Percentiles rank a stretch among this genome's conserved stretches.
phyloP scores from a whole-genome alignment of 2,329 filamentous ascomycete genomes.

The Aspergillus nomiae region DNA sequence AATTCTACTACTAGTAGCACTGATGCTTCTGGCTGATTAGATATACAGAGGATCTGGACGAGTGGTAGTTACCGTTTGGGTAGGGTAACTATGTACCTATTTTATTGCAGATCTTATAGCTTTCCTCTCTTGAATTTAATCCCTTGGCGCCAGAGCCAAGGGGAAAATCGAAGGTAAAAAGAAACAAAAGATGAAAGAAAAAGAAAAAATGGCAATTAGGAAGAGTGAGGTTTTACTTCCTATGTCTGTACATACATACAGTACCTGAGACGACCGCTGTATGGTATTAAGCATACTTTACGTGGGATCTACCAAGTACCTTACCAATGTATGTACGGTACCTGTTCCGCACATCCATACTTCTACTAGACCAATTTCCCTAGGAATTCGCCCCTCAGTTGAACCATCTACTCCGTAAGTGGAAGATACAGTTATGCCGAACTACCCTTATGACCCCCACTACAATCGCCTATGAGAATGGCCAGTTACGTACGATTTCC shows the following conservation, averaged over 20 bases:
- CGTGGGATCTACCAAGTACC: constrained; percentile 1
- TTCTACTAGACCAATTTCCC: neutral
- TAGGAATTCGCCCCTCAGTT: constrained; percentile 5
- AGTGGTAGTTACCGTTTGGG: neutral
- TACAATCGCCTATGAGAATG: constrained; percentile 2
- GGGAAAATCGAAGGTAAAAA: neutral
- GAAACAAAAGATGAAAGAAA: neutral
- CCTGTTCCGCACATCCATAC: constrained; percentile 7
- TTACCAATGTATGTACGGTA: neutral
- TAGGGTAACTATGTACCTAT: neutral
- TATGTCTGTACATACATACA: neutral
- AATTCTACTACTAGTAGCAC: neutral
- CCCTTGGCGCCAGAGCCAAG: neutral
- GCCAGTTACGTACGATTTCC: neutral
- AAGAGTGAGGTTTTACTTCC: neutral
- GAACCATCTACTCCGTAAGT: neutral
- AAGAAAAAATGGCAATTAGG: neutral
- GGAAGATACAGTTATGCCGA: constrained; percentile 4
- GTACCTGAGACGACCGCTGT: neutral
- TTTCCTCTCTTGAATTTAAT: neutral
- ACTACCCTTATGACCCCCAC: constrained; percentile 11
- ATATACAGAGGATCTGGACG: neutral
- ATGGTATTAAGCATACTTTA: neutral
- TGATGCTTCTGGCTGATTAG: neutral
- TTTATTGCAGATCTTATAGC: neutral